Evolutionary conservation across 805 yeast species (phyloP).

Genomic region (Starmera amethionina): DNA sequence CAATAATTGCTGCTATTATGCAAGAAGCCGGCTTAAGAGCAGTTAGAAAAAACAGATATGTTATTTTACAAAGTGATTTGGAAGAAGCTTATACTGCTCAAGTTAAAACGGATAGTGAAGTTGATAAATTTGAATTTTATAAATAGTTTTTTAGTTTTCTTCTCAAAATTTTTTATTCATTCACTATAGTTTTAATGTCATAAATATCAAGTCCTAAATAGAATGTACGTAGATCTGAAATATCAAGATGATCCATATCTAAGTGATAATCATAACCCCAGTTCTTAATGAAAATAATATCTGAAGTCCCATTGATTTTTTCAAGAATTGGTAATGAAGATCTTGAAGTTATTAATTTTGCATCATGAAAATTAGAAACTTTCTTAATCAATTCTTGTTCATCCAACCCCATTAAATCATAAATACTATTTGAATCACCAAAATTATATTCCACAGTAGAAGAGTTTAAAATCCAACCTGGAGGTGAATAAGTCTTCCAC

Average conservation of each 20-base stretch:
- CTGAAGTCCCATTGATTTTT: conserved; percentile 3
- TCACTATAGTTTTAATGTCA: conserved; percentile 16
- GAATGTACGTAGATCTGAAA: conserved; percentile 33
- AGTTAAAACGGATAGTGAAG: conserved; percentile 92
- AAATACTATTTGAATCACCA: conserved; percentile 18
- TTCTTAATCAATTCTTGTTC: conserved; percentile 15
- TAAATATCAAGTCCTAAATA: conserved; percentile 59
- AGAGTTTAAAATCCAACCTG: conserved; percentile 62
- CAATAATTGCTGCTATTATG: conserved; percentile 97
- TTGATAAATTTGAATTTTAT: conserved; percentile 95
- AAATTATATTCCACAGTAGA: conserved; percentile 12
- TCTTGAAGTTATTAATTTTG: conserved; percentile 12
- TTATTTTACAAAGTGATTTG: conserved; percentile 88
- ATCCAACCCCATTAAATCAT: conserved; percentile 40
- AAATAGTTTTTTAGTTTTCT: conserved; percentile 32
- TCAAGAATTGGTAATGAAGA: conserved; percentile 16
- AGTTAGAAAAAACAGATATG: conserved; percentile 95
- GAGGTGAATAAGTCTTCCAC: conserved; percentile 96
- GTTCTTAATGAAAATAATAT: conserved; percentile 8
- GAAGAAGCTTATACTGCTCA: conserved; percentile 97
- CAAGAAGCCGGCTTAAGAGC: conserved; percentile 99
- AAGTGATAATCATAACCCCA: conserved; percentile 40
- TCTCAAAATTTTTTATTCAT: no score
- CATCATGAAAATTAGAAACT: conserved; percentile 8
- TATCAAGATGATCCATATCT: conserved; percentile 70